Percentiles rank a stretch among this genome's conserved stretches.
Evolutionary conservation across 495 filamentous ascomycete species (phyloP).

Genomic region (Friedmanniomyces simplex): DNA sequence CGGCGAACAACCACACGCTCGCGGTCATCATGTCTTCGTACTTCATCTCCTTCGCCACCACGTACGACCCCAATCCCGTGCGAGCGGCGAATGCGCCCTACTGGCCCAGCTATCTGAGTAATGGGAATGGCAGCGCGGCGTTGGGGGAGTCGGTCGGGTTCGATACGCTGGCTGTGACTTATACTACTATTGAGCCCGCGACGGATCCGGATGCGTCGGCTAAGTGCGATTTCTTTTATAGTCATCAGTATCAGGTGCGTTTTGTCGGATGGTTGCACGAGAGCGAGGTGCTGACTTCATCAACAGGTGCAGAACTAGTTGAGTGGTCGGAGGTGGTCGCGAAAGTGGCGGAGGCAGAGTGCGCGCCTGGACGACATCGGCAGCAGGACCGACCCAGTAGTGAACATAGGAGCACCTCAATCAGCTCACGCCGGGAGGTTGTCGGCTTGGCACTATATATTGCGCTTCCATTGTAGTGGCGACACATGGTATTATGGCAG

Average conservation of each 20-base stretch:
- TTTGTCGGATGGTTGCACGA: not conserved
- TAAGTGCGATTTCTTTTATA: conserved; percentile 23
- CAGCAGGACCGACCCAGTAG: no score
- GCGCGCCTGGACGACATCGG: no score
- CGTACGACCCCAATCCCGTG: conserved; percentile 17
- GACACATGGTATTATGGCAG: no score
- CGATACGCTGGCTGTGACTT: conserved; percentile 14
- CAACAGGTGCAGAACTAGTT: not conserved
- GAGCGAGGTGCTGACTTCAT: not conserved
- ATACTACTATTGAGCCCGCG: conserved; percentile 16
- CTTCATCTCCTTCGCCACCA: conserved; percentile 46
- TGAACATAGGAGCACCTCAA: no score
- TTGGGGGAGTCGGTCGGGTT: conserved; percentile 13
- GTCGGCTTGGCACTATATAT: no score
- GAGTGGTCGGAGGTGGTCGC: not conserved
- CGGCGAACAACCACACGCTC: conserved; percentile 39
- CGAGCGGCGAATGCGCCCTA: conserved; percentile 9
- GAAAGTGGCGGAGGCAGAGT: no score
- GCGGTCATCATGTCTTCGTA: conserved; percentile 49
- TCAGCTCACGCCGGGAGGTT: no score
- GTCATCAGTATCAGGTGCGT: not conserved
- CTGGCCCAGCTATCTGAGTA: conserved; percentile 18
- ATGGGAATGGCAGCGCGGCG: conserved; percentile 4
- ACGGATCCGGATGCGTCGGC: conserved; percentile 17
- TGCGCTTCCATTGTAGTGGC: no score